Evolutionary conservation across 768 basidiomycete genomes (phyloP).

Genomic region (Roridomyces roridus): DNA sequence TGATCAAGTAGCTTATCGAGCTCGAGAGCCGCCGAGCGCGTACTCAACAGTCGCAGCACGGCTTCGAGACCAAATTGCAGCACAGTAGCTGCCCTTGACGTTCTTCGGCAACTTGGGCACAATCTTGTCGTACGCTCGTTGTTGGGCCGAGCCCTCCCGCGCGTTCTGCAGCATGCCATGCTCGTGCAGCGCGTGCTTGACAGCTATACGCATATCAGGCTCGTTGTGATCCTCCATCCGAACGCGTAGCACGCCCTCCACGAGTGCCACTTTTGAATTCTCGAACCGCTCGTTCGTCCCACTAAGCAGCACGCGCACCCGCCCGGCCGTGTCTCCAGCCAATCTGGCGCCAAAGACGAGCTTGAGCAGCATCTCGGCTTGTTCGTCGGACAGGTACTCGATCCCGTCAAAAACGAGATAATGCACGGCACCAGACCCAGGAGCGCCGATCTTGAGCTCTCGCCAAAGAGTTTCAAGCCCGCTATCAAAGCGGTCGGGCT

Average conservation of each 20-base stretch:
- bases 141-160: background rate
- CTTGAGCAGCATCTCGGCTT: background rate
- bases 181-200: background rate
- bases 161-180: background rate
- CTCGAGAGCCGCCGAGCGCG: background rate
- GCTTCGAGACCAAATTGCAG: background rate
- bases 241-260: background rate
- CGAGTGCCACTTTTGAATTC: background rate
- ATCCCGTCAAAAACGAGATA: constrained; percentile 1
- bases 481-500: background rate
- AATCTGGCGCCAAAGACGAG: background rate
- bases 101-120: background rate
- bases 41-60: background rate
- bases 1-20: background rate
- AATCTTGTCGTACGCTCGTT: background rate
- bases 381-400: background rate
- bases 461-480: background rate
- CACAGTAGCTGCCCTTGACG: background rate
- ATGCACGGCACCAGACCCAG: background rate
- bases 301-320: background rate
- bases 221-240: background rate
- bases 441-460: background rate
- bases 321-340: background rate
- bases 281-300: background rate
- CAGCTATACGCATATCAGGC: background rate